Evolutionary conservation across 257 asterid species (phyloP).

Genomic region (Ballota nigra): DNA sequence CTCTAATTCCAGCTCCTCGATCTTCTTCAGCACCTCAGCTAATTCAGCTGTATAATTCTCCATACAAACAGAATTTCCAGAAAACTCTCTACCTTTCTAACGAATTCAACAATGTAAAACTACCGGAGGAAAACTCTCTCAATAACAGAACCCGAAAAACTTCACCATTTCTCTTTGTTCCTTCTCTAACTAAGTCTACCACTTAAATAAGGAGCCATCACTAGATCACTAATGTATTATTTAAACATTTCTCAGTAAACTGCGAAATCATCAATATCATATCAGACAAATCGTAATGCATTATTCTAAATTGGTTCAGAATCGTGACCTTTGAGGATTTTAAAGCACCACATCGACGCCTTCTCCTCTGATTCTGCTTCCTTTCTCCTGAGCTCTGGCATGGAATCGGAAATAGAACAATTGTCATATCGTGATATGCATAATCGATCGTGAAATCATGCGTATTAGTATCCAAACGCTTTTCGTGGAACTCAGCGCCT

Average conservation of each 20-base stretch:
- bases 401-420: conserved; percentile 34
- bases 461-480: no score
- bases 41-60: conserved; percentile 30
- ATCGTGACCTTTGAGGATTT: no score
- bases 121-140: not conserved
- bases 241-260: not conserved
- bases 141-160: not conserved
- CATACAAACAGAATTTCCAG: conserved; percentile 45
- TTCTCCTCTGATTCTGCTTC: conserved; percentile 7
- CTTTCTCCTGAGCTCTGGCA: conserved; percentile 7
- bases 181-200: not conserved
- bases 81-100: not conserved
- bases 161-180: no score
- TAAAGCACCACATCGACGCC: conserved; percentile 19
- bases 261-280: conserved; percentile 8
- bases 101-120: conserved; percentile 11
- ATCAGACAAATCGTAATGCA: conserved; percentile 5
- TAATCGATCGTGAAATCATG: no score
- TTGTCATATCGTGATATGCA: no score
- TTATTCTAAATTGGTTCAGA: no score
- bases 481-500: no score
- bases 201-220: no score
- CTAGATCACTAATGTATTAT: no score
- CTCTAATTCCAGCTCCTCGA: conserved; percentile 70
- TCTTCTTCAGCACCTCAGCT: conserved; percentile 81